phyloP scores from a whole-genome alignment of 2,329 filamentous ascomycete genomes.

The Aspergillus sp. region DNA sequence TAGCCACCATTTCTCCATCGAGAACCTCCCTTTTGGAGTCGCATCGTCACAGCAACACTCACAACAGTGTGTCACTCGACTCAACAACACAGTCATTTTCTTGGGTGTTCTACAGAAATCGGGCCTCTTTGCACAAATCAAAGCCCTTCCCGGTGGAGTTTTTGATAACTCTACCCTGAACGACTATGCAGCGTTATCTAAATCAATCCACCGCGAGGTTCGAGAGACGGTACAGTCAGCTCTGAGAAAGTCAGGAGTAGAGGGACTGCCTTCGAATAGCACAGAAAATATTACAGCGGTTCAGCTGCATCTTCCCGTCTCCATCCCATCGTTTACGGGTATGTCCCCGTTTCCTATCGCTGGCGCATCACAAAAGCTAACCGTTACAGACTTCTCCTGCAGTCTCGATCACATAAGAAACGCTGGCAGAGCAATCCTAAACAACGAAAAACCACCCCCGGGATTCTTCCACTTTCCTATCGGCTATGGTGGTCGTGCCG shows the following conservation, averaged over 20 bases:
- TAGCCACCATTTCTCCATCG: constrained; percentile 41
- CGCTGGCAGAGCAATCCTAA: constrained; percentile 20
- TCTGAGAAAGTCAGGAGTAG: constrained; percentile 3
- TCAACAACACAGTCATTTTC: constrained; percentile 50
- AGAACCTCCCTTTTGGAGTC: constrained; percentile 53
- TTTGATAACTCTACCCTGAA: constrained; percentile 42
- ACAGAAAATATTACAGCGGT: constrained; percentile 35
- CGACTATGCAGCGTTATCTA: constrained; percentile 44
- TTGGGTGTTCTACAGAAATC: constrained; percentile 39
- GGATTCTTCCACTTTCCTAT: constrained; percentile 47
- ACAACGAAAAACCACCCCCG: constrained; percentile 18
- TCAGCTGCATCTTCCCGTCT: constrained; percentile 51
- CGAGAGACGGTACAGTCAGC: constrained; percentile 33
- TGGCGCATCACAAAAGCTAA: constrained; percentile 49
- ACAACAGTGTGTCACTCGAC: constrained; percentile 47
- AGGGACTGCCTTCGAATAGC: constrained; percentile 10
- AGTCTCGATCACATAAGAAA: constrained; percentile 26
- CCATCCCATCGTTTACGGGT: constrained; percentile 52
- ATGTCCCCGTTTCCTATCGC: constrained; percentile 53
- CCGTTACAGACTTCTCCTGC: constrained; percentile 34
- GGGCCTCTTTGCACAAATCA: constrained; percentile 22
- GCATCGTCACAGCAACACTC: constrained; percentile 38
- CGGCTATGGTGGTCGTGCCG: constrained; percentile 53
- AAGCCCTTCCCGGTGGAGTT: constrained; percentile 14
- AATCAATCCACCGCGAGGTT: constrained; percentile 32